Evolutionary conservation across 495 filamentous ascomycete genomes (phyloP), one percentile per base, ranked within the genome.

Genomic region (Tuber microsphaerosporum): DNA sequence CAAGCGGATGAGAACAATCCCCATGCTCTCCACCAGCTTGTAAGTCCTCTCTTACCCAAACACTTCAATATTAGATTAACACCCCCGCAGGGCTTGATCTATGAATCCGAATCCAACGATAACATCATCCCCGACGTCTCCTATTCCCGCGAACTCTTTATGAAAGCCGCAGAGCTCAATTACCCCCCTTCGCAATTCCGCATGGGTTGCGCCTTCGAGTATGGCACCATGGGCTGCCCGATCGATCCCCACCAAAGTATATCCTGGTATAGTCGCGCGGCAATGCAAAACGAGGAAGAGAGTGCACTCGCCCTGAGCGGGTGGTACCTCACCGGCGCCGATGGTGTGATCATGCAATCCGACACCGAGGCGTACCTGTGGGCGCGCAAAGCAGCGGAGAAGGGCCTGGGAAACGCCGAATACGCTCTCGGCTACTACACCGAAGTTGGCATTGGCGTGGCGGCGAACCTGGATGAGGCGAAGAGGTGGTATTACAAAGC

Each of bases 341-440:
- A 96, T 70, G 93, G 93, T 0, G 92, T 97, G 39, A 85, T 99
- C 61, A 89, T 92, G 81, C 94, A 97, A 82, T 97, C 91, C 78
- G 95, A 99, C 77, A 97, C 92, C 2, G 95, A 99, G 82, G 95
- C 95, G 1, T 99, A 97, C 81, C 89, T 99, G 2, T 99, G 95
- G 95, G 95, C 95, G 12, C 87, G 95, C 2, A 97, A 97, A 83
- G 94, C 95, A 16, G 94, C 95, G 1, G 87, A 89, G 69, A 90
- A 92, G 17, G 93, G 94, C 10, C 84, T 97, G 46, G 88, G 91
- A 7, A 98, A 98, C 86, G 95, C 94, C 0, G 92, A 97, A 84
- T 97, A 97, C 86, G 95, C 95, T 0, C 94, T 99, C 93, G 95
- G 95, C 2, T 97, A 97, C 83, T 98, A 95, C 79, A 97, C 93